Evolutionary conservation across 2,329 filamentous ascomycete genomes (phyloP), one percentile per base, ranked within the genome.

Genomic region (Fusarium robinianum): DNA sequence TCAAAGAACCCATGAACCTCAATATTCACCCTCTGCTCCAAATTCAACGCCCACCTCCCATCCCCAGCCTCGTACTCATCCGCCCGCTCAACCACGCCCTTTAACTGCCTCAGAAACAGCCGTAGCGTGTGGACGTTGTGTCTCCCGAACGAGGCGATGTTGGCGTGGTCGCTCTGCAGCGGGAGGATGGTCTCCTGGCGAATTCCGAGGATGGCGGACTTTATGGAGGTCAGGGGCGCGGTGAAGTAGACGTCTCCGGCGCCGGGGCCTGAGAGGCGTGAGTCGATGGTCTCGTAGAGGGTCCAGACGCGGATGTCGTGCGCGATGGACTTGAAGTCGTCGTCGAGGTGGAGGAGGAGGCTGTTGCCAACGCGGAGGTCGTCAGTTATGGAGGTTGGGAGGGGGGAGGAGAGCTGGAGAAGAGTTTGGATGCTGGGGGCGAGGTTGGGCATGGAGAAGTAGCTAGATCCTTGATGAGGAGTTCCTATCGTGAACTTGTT

Each of bases 221-320:
- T 80, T 57, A 78, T 77, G 0, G 80, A 82, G 0, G 78, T 78
- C 11, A 84, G 66, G 0, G 81, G 80, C 0, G 80, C 80, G 6
- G 77, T 78, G 45, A 84, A 82, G 54, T 78, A 78, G 3, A 82
- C 71, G 40, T 77, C 75, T 4, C 66, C 58, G 6, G 62, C 58
- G 1, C 67, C 69, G 3, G 67, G 58, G 1, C 74, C 74, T 0
- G 76, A 77, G 5, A 84, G 67, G 1, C 74, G 72, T 1, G 80
- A 83, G 59, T 84, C 81, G 6, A 80, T 73, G 0, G 79, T 84
- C 55, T 84, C 81, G 46, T 84, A 80, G 26, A 84, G 78, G 0
- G 80, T 81, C 80, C 81, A 84, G 9, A 84, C 70, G 6, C 74
- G 76, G 36, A 84, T 69, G 42, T 84, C 81, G 23, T 76, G 76